A percentile compares a stretch with the other conserved stretches of the same genome.
These are phyloP conservation scores for Termitomyces sp. DNA, from an alignment of 768 basidiomycete genomes.

Conservation along the genomic window DNA sequence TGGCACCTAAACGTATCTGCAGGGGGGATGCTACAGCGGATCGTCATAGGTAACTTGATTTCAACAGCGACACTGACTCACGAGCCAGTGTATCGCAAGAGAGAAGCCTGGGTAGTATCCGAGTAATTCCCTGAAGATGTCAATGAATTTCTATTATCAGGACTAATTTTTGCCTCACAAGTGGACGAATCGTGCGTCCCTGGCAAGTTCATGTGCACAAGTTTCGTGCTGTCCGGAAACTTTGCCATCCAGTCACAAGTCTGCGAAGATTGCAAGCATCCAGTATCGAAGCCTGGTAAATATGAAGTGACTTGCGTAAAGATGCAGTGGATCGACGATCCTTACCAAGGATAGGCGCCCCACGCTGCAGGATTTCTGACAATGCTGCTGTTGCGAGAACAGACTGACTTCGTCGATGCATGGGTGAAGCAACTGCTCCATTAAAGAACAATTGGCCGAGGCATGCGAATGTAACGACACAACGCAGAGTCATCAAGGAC, in stretches of 20 bases:
- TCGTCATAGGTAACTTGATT: not conserved
- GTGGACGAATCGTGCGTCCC: slow-evolving; percentile 48
- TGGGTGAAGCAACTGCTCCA: not conserved
- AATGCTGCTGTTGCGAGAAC: slow-evolving; percentile 21
- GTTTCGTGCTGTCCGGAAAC: slow-evolving; percentile 33
- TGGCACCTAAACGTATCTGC: slow-evolving; percentile 37
- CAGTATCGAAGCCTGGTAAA: slow-evolving; percentile 28
- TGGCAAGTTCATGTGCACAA: slow-evolving; percentile 48
- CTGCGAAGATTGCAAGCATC: slow-evolving; percentile 25
- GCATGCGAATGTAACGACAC: not conserved
- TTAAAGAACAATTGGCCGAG: not conserved
- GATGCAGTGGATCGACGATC: not conserved
- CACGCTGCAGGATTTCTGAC: slow-evolving; percentile 23
- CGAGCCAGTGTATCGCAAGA: slow-evolving; percentile 39
- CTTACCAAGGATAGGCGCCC: slow-evolving; percentile 28
- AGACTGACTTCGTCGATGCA: slow-evolving; percentile 3
- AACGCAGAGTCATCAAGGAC: not conserved
- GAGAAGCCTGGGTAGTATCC: slow-evolving; percentile 33
- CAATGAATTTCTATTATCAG: not conserved
- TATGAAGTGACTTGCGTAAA: not conserved
- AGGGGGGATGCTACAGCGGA: slow-evolving; percentile 23
- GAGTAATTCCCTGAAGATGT: slow-evolving; percentile 37
- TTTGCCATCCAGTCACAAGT: slow-evolving; percentile 45
- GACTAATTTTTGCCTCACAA: slow-evolving; percentile 21
- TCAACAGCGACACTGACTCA: slow-evolving; percentile 18